Evolutionary conservation across 495 filamentous ascomycete species (phyloP).

Genomic region (Bathelium albidoporum): DNA sequence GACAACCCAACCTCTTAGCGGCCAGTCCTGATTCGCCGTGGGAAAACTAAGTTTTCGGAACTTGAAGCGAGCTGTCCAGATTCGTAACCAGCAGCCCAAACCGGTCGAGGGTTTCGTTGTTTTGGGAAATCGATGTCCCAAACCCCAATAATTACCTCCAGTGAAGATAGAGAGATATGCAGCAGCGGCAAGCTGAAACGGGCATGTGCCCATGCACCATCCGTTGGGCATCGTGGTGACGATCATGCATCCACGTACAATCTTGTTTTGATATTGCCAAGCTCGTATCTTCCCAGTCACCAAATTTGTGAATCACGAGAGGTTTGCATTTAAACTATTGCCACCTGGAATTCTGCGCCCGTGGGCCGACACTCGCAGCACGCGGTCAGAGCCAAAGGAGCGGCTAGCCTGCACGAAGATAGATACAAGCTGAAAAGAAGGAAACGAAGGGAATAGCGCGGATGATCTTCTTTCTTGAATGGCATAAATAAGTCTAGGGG

Average conservation of each 20-base stretch:
- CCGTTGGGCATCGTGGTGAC: background rate
- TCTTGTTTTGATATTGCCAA: background rate
- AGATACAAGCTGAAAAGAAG: background rate
- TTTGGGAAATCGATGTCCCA: background rate
- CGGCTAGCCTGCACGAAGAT: background rate
- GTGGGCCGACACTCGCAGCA: background rate
- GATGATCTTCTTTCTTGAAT: background rate
- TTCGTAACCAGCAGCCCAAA: background rate
- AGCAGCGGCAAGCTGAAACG: background rate
- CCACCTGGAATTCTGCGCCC: background rate
- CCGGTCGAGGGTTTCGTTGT: background rate
- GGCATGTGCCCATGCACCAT: background rate
- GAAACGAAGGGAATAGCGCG: background rate
- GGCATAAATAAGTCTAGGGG: background rate
- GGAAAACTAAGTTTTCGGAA: background rate
- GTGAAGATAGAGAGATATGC: background rate
- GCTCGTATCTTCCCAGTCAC: background rate
- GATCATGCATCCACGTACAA: background rate
- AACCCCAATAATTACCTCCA: no score
- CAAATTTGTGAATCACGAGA: background rate
- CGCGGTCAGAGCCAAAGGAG: background rate
- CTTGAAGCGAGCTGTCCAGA: background rate
- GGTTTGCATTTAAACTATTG: background rate
- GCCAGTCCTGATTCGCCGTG: background rate
- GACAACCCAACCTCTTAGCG: background rate